Base-by-base conservation (phyloP, 805 yeast genomes). In the Metschnikowia dekortorum region DNA sequence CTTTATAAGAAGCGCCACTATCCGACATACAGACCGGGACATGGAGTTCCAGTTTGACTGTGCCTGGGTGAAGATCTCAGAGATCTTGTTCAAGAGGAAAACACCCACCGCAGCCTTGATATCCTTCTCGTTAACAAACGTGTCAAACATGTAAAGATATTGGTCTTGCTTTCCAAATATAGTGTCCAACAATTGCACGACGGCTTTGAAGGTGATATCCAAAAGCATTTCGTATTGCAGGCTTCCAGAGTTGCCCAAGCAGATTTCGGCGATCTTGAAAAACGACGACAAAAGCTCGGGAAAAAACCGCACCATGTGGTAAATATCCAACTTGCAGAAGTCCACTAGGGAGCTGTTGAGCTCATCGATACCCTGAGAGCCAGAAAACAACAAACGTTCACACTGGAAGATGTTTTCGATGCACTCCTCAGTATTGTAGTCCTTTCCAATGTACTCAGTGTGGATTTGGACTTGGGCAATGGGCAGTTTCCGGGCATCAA, bases 381-480 rank as follows among this genome's bases (percentile, higher is more conserved):
- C 78, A 2, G 64, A 64, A 51, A 75, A 78, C 57, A 75, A 75
- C 28, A 75, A 64, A 35, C 73, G 63, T 51, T 72, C 79, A 79
- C 84, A 81, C 52, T 76, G 74, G 55, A 83, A 62, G 43, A 88
- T 67, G 32, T 75, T 73, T 39, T 78, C 80, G 51, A 85, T 71
- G 3, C 83, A 67, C 6, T 68, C 46, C 51, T 84, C 89, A 16
- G 81, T 67, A 58, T 87, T 86, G 67, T 71, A 85, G 13, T 70
- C 64, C 56, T 78, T 84, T 28, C 96, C 96, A 49, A 83, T 81
- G 63, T 86, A 88, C 46, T 79, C 82, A 0, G 87, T 71, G 14
- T 78, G 72, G 16, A 87, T 58, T 55, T 85, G 86, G 28, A 75
- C 69, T 36, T 68, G 73, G n/a, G 79, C 75, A 39, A 74, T 62